Evolutionary conservation across 2,329 filamentous ascomycete species (phyloP).

Genomic region (Arthrocladium fulminans): DNA sequence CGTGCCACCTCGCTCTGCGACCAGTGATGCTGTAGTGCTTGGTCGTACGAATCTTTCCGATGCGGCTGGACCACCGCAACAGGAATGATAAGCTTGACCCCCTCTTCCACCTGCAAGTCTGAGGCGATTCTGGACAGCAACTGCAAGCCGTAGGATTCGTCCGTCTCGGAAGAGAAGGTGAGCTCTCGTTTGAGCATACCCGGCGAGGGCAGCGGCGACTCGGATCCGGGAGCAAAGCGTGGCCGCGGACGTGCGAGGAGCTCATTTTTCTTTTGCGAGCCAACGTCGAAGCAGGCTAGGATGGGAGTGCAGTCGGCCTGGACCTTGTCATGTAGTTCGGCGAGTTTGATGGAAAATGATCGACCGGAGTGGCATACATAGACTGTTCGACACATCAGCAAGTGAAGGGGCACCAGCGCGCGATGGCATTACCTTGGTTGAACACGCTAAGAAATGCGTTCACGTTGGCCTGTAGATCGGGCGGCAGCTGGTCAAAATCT

Average conservation of each 20-base stretch:
- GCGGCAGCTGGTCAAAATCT: conserved; percentile 33
- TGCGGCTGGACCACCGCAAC: conserved; percentile 38
- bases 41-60: conserved; percentile 20
- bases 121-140: conserved; percentile 41
- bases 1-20: conserved; percentile 10
- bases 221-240: conserved; percentile 24
- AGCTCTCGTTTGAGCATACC: conserved; percentile 26
- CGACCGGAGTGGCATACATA: conserved; percentile 46
- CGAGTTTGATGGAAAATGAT: conserved; percentile 45
- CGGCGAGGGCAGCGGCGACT: conserved; percentile 26
- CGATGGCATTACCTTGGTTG: conserved; percentile 38
- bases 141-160: conserved; percentile 41
- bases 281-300: conserved; percentile 48
- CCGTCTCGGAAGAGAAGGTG: conserved; percentile 36
- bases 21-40: conserved; percentile 8
- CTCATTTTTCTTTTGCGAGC: conserved; percentile 32
- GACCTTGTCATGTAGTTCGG: conserved; percentile 38
- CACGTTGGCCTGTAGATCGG: conserved; percentile 41
- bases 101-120: conserved; percentile 43
- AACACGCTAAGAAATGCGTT: conserved; percentile 43
- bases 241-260: conserved; percentile 20
- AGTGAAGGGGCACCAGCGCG: neutral
- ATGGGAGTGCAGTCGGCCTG: conserved; percentile 42
- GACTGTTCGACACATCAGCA: conserved; percentile 32
- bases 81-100: conserved; percentile 42